Conservation (phyloP, 2,329 filamentous ascomycete genomes). For the Verticillium isaacii region DNA sequence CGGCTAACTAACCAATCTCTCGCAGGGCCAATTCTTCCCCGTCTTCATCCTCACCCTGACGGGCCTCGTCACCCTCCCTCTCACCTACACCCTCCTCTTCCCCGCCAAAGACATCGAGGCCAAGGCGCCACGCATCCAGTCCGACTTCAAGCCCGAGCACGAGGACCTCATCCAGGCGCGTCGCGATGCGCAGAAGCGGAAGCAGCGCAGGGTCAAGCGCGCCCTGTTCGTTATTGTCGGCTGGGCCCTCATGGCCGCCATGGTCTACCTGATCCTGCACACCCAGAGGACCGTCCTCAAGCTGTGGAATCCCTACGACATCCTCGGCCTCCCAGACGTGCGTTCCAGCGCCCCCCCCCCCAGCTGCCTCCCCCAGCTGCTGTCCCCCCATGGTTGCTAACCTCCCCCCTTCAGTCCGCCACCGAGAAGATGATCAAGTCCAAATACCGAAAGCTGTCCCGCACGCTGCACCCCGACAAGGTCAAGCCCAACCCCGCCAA, state of each 20-base stretch:
- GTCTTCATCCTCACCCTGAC: constrained; percentile 95
- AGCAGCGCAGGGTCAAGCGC: constrained; percentile 84
- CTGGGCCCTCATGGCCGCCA: constrained; percentile 80
- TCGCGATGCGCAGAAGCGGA: constrained; percentile 81
- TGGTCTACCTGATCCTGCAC: constrained; percentile 84
- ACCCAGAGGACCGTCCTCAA: constrained; percentile 68
- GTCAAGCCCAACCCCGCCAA: constrained; percentile 74
- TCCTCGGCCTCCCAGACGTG: constrained; percentile 80
- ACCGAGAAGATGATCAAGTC: constrained; percentile 89
- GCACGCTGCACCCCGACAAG: constrained; percentile 92
- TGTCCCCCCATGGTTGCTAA: constrained; percentile 4
- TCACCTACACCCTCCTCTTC: constrained; percentile 84
- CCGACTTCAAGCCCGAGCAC: constrained; percentile 77
- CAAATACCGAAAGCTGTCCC: constrained; percentile 80
- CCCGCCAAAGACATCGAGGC: constrained; percentile 72
- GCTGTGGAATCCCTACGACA: constrained; percentile 96
- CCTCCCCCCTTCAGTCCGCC: constrained; percentile 46
- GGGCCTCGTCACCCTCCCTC: constrained; percentile 79
- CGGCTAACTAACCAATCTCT: not conserved
- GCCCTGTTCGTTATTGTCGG: constrained; percentile 70
- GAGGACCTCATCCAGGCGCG: constrained; percentile 76
- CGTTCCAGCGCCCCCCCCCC: constrained; percentile 23
- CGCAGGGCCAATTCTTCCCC: constrained; percentile 96
- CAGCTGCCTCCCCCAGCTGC: constrained; percentile 49
- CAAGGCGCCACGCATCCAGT: constrained; percentile 76